A percentile compares a stretch with the other conserved stretches of the same genome.
Conservation (phyloP, 305 asterid genomes). For the Ilex paraguariensis region DNA sequence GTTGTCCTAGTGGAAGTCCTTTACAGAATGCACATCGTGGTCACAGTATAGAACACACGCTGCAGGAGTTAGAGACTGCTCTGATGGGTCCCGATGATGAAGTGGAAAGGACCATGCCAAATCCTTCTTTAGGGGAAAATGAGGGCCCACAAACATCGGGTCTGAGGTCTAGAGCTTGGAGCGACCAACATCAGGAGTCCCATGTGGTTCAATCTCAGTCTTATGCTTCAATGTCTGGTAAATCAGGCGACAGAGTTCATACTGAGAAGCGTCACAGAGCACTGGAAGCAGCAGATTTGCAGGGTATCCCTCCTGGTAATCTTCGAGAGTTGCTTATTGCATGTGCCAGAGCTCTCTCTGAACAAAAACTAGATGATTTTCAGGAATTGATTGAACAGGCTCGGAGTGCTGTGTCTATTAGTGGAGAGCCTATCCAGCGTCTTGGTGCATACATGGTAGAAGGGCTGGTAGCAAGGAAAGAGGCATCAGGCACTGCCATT, state of each 20-base stretch:
- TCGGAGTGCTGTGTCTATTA: slow-evolving; percentile 52
- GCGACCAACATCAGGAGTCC: slow-evolving; percentile 33
- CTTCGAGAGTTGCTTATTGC: not conserved
- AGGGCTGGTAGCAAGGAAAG: slow-evolving; percentile 71
- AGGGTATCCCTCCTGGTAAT: not conserved
- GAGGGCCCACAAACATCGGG: slow-evolving; percentile 30
- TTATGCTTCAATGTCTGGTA: not conserved
- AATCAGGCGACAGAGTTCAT: not conserved
- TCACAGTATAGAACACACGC: not conserved
- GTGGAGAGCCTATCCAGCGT: slow-evolving; percentile 80
- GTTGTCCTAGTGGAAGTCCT: not conserved
- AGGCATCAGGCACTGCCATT: slow-evolving; percentile 66
- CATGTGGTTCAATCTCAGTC: slow-evolving; percentile 7
- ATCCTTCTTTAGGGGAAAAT: slow-evolving; percentile 32
- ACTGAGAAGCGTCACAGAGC: not conserved
- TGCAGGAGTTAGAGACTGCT: not conserved
- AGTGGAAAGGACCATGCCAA: slow-evolving; percentile 10
- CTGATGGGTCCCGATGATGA: not conserved
- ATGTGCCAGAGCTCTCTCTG: slow-evolving; percentile 1
- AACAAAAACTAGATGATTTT: not conserved
- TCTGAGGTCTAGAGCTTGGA: slow-evolving; percentile 36
- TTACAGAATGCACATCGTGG: not conserved
- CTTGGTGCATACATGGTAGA: slow-evolving; percentile 82
- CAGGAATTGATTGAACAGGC: slow-evolving; percentile 33
- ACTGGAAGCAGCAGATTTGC: not conserved